Base-by-base conservation (phyloP, 2,329 filamentous ascomycete species). In the Aspergillus phoenicis region DNA sequence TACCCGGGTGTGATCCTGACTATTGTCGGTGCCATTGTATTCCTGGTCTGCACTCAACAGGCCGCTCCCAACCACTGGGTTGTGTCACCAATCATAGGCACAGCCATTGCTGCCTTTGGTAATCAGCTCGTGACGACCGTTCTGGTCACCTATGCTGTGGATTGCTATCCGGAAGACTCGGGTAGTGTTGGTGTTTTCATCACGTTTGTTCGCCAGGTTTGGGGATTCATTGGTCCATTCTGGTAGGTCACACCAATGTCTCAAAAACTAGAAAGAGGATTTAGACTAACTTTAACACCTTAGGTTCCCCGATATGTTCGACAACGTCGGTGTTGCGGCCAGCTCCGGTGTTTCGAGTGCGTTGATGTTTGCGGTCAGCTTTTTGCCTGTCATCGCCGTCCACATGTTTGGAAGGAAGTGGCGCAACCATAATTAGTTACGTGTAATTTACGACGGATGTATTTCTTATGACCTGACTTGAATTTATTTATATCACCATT, bases 51-150 rank as follows among this genome's bases (percentile, higher is more conserved):
- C 60, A 80, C 81, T 0, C 73, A 84, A 52, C 73, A 81, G 13
- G 80, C 83, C 0, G 15, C 75, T 85, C 64, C 73, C 0, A 65
- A 74, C 0, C 72, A 78, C 10, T 88, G 84, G 82, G 83, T 83
- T 26, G 79, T 87, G 13, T 83, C 82, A 0, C 86, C 86, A 0
- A 75, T 87, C n/a, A 70, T 88, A 6, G 85, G 85, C 5, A 81
- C 79, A 6, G 85, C 78, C 2, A 80, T 85, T 59, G 78, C 77
- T 0, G 81, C 81, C 0, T 82, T 79, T 8, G 86, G 86, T 0
- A 87, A 87, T 63, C 86, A 88, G 73, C 81, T 89, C 30, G 80
- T 88, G 15, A 88, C 86, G 0, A 88, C 86, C 0, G 82, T 88
- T 1, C 70, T 87, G 61, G 82, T 87, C 48, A 89, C 86, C 0